Conservation (phyloP, 1,284 basidiomycete genomes). For the Trichosporon asahii region DNA sequence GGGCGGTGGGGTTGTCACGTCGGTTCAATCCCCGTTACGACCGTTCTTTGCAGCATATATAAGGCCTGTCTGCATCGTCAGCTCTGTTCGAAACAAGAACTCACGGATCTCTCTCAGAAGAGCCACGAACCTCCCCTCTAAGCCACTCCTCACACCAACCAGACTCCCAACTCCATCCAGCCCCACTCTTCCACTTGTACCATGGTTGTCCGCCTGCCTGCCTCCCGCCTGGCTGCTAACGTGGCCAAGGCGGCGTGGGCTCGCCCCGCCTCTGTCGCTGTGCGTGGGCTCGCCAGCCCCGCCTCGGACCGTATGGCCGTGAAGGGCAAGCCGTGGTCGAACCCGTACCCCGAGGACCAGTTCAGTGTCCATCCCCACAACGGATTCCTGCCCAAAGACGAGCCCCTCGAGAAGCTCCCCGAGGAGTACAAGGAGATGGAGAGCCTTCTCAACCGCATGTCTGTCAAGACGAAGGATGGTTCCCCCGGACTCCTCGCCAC, state of each 20-base stretch:
- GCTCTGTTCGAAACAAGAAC: not conserved
- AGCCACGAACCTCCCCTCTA: not conserved
- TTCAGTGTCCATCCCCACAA: constrained; percentile 21
- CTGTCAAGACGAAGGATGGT: constrained; percentile 19
- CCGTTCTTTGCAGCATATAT: not conserved
- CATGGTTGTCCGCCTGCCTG: not conserved
- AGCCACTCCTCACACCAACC: not conserved
- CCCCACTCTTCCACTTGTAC: not conserved
- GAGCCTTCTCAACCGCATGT: constrained; percentile 24
- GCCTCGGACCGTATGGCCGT: not conserved
- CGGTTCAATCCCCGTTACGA: not conserved
- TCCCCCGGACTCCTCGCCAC: constrained; percentile 19
- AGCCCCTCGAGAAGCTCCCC: constrained; percentile 21
- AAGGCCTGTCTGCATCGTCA: not conserved
- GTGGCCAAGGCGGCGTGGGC: not conserved
- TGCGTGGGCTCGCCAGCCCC: not conserved
- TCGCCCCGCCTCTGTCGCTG: not conserved
- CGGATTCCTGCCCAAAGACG: constrained; percentile 23
- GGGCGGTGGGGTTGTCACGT: constrained; percentile 1
- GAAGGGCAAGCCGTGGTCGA: constrained; percentile 16
- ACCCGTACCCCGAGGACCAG: constrained; percentile 22
- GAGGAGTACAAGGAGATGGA: constrained; percentile 26
- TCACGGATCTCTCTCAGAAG: not conserved
- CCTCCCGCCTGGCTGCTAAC: not conserved
- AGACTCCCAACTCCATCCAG: not conserved